Base-by-base conservation (phyloP, 306 rosid genomes). In the Ziziphus jujuba region DNA sequence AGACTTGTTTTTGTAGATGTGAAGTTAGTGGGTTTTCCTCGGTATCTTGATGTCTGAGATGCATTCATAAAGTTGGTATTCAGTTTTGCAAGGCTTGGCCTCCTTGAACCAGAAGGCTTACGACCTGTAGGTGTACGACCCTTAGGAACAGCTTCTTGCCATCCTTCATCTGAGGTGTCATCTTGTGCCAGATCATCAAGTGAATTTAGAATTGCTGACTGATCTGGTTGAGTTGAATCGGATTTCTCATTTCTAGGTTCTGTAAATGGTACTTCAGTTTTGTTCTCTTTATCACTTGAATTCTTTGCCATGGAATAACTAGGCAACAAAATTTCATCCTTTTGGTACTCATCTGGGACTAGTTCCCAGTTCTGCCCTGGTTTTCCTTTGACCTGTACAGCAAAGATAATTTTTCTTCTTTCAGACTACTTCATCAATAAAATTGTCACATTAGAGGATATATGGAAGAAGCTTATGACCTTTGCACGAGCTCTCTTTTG, bases 121-220 rank as follows among this genome's bases (percentile, higher is more conserved):
- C 95, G 91, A 56, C 86, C 86, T n/a, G 80, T 59, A 48, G 74
- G 79, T 56, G 93, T 88, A 44, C 97, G 96, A 22, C 96, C 83
- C 75, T 90, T 93, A 23, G 98, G 95, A 75, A 88, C 90, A 59
- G 98, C 98, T 77, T 93, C 98, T 79, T 90, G 98, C 98, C 98
- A 93, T 75, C 97, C 98, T 86, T 80, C 97, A 75, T 84, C 95
- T 13, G 90, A 86, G 77, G 62, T 74, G 71, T 86, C 95, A 66
- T 85, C 95, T 73, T 56, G 85, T 55, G 70, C 65, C 31, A 54
- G 45, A 28, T 84, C 89, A 81, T 72, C 77, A 56, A 63, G 74
- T 76, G 79, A 75, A 31, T 72, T 74, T 44, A 73, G 65, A 28
- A 59, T 53, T 12, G 65, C 40, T 24, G 75, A 56, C 63, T 71